These are phyloP conservation scores for Aspergillus melleus DNA, from an alignment of 2,329 filamentous ascomycete species.

Conservation along the genomic window DNA sequence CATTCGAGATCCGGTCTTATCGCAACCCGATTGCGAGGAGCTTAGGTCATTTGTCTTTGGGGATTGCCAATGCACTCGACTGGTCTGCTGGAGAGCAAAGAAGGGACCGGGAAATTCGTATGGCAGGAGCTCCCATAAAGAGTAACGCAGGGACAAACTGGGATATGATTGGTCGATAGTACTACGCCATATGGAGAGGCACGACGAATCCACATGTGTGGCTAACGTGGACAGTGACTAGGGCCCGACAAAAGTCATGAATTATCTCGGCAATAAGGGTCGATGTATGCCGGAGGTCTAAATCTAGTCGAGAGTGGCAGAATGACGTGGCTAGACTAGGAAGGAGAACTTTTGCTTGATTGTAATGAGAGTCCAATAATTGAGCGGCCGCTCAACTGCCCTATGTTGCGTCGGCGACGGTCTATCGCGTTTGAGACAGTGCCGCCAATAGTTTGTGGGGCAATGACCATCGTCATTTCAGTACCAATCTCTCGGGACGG, in stretches of 20 bases:
- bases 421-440: not conserved
- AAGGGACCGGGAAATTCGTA: not conserved
- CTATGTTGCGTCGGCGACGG: not conserved
- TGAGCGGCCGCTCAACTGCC: not conserved
- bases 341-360: not conserved
- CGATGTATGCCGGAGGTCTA: not conserved
- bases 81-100: conserved; percentile 3
- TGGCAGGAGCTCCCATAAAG: not conserved
- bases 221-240: not conserved
- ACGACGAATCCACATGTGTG: not conserved
- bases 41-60: conserved; percentile 20
- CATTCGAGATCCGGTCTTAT: conserved; percentile 15
- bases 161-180: not conserved
- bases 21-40: conserved; percentile 18
- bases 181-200: not conserved
- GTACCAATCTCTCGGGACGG: not conserved
- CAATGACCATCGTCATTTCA: not conserved
- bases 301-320: not conserved
- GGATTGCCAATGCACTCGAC: conserved; percentile 18
- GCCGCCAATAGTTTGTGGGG: not conserved
- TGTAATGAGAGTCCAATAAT: not conserved
- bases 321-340: not conserved
- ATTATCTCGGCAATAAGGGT: not conserved
- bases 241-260: no score
- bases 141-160: no score